Evolutionary conservation across 2,329 filamentous ascomycete species (phyloP).

Genomic region (Samsoniella hepiali): DNA sequence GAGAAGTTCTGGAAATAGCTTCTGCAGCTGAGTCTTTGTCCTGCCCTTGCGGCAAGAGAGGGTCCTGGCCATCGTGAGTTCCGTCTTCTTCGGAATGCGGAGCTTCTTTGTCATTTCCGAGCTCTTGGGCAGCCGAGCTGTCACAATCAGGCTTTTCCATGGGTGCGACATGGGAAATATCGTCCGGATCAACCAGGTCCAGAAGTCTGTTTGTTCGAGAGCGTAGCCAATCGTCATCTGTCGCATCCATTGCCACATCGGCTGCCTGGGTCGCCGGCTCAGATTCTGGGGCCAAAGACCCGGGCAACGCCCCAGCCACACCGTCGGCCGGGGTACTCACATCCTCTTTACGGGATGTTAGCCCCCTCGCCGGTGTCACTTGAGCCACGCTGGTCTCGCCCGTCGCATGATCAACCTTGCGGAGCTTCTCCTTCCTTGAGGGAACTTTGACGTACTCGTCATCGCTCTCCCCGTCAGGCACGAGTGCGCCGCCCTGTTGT

Average conservation of each 20-base stretch:
- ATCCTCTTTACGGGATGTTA: background rate
- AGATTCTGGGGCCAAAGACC: slow-evolving; percentile 21
- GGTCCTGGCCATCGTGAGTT: slow-evolving; percentile 28
- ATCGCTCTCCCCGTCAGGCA: slow-evolving; percentile 61
- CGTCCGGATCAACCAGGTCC: slow-evolving; percentile 76
- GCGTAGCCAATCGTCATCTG: slow-evolving; percentile 88
- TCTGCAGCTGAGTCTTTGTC: slow-evolving; percentile 47
- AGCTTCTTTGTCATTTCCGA: slow-evolving; percentile 23
- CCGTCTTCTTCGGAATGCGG: slow-evolving; percentile 31
- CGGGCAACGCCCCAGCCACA: slow-evolving; percentile 9
- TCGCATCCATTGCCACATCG: slow-evolving; percentile 42
- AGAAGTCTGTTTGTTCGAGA: slow-evolving; percentile 83
- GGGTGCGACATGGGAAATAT: slow-evolving; percentile 33
- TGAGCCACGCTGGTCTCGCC: slow-evolving; percentile 21
- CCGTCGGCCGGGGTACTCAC: background rate
- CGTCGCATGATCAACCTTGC: slow-evolving; percentile 31
- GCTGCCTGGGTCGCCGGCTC: slow-evolving; percentile 24
- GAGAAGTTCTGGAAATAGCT: slow-evolving; percentile 66
- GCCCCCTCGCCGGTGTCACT: slow-evolving; percentile 1
- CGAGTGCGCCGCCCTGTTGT: slow-evolving; percentile 32
- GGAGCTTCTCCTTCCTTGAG: slow-evolving; percentile 48
- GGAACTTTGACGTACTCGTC: slow-evolving; percentile 71
- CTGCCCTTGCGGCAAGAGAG: slow-evolving; percentile 25
- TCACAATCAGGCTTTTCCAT: slow-evolving; percentile 13
- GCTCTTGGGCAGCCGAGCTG: slow-evolving; percentile 4